These are phyloP conservation scores for Coelastrella sp. DNA, from an alignment of 139 green algal species.

Conservation along the genomic window DNA sequence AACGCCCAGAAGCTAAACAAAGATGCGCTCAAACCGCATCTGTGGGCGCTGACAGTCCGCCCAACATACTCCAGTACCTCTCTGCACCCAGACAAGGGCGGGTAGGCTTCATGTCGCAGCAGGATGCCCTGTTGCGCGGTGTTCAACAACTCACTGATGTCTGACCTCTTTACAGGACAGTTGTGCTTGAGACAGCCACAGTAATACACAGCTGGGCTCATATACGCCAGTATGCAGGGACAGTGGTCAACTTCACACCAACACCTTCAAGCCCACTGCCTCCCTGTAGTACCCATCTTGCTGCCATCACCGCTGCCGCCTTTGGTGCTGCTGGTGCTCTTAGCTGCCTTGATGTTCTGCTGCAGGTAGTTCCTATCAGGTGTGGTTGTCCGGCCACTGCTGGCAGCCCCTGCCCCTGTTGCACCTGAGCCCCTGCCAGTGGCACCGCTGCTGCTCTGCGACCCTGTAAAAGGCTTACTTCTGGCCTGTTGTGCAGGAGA, in stretches of 20 bases:
- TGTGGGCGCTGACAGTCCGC: no score
- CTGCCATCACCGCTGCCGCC: neutral
- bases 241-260: neutral
- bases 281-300: neutral
- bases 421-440: neutral
- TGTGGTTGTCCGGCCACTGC: neutral
- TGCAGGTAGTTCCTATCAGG: neutral
- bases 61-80: no score
- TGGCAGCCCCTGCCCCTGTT: neutral
- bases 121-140: no score
- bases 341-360: slow-evolving; percentile 38
- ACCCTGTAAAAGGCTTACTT: neutral
- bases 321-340: neutral
- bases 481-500: neutral
- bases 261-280: neutral
- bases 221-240: neutral
- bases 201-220: neutral
- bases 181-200: no score
- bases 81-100: no score
- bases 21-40: no score
- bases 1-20: neutral
- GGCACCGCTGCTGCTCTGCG: neutral
- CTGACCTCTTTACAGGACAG: no score
- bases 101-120: no score
- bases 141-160: no score